Evolutionary conservation across 1,284 basidiomycete species (phyloP), one percentile per base, ranked within the genome.

Genomic region (Cutaneotrichosporon cyanovorans): DNA sequence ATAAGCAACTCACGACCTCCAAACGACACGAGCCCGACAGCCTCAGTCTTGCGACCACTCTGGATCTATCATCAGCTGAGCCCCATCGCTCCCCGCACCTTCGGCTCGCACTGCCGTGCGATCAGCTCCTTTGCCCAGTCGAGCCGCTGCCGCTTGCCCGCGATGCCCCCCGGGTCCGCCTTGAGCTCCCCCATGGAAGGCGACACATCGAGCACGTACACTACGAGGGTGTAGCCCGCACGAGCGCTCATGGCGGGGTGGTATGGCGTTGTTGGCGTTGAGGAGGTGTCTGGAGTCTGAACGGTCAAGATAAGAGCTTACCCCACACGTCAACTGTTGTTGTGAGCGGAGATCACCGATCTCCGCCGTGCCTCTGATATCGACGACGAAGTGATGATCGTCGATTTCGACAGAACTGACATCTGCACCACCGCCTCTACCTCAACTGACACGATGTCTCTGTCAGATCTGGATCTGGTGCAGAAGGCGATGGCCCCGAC

Each of bases 41-140:
- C 82, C 61, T 93, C 90, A 10, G 91, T 93, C 74, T 95, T 95
- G 36, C 90, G 76, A 5, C 83, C 85, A 56, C 85, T 81, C 63
- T 83, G 88, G 51, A 95, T 88, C 89, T 91, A 56, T 16, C 23
- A 41, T 40, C 28, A 52, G 42, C 39, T 15, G 16, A 22, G 12
- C 25, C 12, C 25, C 8, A 15, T 57, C 72, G 15, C n/a, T n/a
- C n/a, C n/a, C n/a, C n/a, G n/a, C 49, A 85, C 88, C 82, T 90
- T 87, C 57, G 90, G 86, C 65, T 91, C 87, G 32, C 90, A 79
- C 69, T 87, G 87, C 48, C 88, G 77, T 61, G 85, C 87, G 18
- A 90, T 83, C 60, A 83, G 92, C 61, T 90, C 86, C 45, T 91
- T 76, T 0, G 80, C 78, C 79, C 84, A 86, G 62, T 87, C 78